Evolutionary conservation across 176 grass and related monocot genomes (phyloP).

Genomic region (Alloteropsis semialata): DNA sequence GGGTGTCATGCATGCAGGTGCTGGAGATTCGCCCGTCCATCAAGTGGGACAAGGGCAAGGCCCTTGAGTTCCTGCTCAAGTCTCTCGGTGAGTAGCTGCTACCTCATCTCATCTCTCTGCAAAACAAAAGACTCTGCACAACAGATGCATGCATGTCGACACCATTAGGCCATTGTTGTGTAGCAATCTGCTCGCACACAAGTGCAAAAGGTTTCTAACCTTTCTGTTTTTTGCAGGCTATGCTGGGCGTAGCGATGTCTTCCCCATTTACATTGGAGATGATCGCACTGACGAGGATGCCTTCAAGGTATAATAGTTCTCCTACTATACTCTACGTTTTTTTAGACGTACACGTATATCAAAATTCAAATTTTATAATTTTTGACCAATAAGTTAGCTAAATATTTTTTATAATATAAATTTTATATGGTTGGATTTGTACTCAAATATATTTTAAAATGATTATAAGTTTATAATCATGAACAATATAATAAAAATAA

Average conservation of each 20-base stretch:
- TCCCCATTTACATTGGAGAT: constrained; percentile 90
- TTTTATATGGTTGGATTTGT: too few relatives aligned
- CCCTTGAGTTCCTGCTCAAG: constrained; percentile 70
- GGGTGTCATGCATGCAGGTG: constrained; percentile 38
- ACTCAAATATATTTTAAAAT: too few relatives aligned
- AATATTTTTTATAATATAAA: too few relatives aligned
- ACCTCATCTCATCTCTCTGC: too few relatives aligned
- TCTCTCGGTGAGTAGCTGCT: constrained; percentile 56
- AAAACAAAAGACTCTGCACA: neutral
- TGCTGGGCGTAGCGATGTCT: constrained; percentile 35
- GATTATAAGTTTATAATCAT: too few relatives aligned
- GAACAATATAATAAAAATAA: too few relatives aligned
- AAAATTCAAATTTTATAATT: too few relatives aligned
- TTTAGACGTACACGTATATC: too few relatives aligned
- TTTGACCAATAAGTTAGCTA: too few relatives aligned
- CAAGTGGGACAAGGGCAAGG: constrained; percentile 90
- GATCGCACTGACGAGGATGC: constrained; percentile 93
- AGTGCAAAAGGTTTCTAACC: neutral
- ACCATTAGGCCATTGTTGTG: neutral
- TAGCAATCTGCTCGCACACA: neutral
- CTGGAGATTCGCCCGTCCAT: constrained; percentile 83
- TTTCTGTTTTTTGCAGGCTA: constrained; percentile 45
- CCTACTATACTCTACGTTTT: neutral
- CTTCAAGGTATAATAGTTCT: constrained; percentile 53
- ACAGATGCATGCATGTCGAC: neutral